Conservation (phyloP, 345 rosid species). For the Rubroshorea leprosula region DNA sequence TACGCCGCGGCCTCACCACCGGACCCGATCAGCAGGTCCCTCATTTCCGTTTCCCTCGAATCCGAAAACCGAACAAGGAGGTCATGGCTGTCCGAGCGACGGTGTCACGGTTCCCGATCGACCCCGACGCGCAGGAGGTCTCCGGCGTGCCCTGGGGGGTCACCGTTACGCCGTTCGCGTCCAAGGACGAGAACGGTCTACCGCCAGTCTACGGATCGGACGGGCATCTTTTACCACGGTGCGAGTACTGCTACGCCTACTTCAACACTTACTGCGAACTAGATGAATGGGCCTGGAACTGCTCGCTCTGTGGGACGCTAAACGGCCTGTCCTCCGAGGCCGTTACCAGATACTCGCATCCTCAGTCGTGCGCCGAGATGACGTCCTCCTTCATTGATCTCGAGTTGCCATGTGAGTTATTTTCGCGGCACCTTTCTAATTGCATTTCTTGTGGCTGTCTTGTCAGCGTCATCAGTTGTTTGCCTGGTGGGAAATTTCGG, state of each 20-base stretch:
- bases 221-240: constrained; percentile 79
- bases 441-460: constrained; percentile 4
- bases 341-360: constrained; percentile 70
- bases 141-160: constrained; percentile 93
- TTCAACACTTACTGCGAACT: constrained; percentile 90
- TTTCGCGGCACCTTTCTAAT: constrained; percentile 5
- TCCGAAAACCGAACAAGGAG: neutral
- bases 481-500: neutral
- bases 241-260: constrained; percentile 92
- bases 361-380: constrained; percentile 82
- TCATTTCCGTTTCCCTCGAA: neutral
- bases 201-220: constrained; percentile 72
- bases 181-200: constrained; percentile 79
- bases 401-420: constrained; percentile 57
- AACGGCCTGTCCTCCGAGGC: constrained; percentile 72
- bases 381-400: constrained; percentile 92
- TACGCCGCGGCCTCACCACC: neutral
- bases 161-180: constrained; percentile 80
- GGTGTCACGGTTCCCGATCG: constrained; percentile 71
- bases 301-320: constrained; percentile 86
- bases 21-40: neutral
- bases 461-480: too few relatives aligned
- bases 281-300: constrained; percentile 97
- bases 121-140: constrained; percentile 68
- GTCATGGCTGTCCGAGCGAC: constrained; percentile 83